Evolutionary conservation across 768 basidiomycete species (phyloP), one percentile per base, ranked within the genome.

Genomic region (Trametes gibbosa): DNA sequence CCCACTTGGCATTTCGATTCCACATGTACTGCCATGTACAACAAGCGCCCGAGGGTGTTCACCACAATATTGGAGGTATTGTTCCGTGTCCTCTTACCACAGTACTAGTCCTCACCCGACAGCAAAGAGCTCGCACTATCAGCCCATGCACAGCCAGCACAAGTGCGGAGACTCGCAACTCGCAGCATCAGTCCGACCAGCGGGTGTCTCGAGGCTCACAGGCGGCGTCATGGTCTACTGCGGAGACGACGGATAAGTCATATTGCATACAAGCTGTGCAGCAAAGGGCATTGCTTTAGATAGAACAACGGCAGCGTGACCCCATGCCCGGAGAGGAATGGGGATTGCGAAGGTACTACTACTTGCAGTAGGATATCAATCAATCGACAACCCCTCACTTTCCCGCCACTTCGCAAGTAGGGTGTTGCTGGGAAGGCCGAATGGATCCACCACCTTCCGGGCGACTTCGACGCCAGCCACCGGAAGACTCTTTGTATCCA

Each of bases 361-460:
- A 5, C 4, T 32, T 32, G 10, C 10, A 5, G 29, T 5, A 32
- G 29, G 6, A 24, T 16, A 24, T 63, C 46, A 73, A 29, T 64
- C 62, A 47, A 73, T 68, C 17, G 67, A 45, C n/a, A 75, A 68
- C 4, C 73, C 76, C 56, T 75, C 70, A 50, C 74, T 74, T 57
- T 73, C 69, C 25, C 63, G 65, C 76, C 76, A 78, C 58, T 67
- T 68, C 35, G 66, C 50, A 53, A 77, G 66, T 41, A 77, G 65
- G 17, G 64, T 63, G 63, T 77, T 78, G 58, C 75, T 76, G 25
- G 78, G 75, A 37, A 71, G 58, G 8, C 71, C 73, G 35, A 78
- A 79, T 7, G 77, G 76, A 56, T 81, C 70, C 41, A 78, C 29
- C 25, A 78, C 75, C 52, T 79, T 81, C 58, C 63, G 71, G 10